A percentile compares a stretch with the other conserved stretches of the same genome.
These are phyloP conservation scores for Viola odorata DNA, from an alignment of 345 rosid species.

Conservation along the genomic window DNA sequence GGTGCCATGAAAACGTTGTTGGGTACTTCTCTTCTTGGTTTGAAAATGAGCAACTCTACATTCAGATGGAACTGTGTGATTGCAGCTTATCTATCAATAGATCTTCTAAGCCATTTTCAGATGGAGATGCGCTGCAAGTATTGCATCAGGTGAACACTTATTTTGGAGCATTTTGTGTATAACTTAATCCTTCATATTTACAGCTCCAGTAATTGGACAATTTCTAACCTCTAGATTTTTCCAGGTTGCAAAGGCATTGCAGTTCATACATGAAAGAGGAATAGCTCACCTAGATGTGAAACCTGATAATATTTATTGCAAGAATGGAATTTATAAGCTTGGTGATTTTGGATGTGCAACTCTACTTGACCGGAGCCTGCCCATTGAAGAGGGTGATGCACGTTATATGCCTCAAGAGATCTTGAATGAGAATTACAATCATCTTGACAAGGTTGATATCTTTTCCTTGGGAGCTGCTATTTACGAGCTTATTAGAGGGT, in stretches of 20 bases:
- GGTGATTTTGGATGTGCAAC: constrained; percentile 99
- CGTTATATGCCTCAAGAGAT: constrained; percentile 99
- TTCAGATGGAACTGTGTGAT: constrained; percentile 95
- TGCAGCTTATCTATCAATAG: constrained; percentile 60
- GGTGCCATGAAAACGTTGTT: constrained; percentile 74
- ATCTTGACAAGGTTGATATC: constrained; percentile 87
- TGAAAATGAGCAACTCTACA: constrained; percentile 86
- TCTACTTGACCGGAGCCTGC: constrained; percentile 67
- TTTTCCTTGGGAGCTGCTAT: constrained; percentile 80
- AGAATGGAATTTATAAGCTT: constrained; percentile 70
- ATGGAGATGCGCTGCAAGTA: constrained; percentile 51
- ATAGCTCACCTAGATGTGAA: constrained; percentile 93
- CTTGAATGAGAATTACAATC: constrained; percentile 73
- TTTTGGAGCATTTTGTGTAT: not conserved
- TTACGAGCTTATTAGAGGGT: constrained; percentile 77
- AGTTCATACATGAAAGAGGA: constrained; percentile 69
- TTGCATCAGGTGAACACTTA: constrained; percentile 59
- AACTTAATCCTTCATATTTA: not conserved
- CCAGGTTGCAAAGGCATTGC: constrained; percentile 87
- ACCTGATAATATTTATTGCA: constrained; percentile 91
- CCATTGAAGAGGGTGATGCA: constrained; percentile 96
- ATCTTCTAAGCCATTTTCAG: constrained; percentile 36
- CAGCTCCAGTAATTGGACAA: not conserved
- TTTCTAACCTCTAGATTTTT: constrained; percentile 5
- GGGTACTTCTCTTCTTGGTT: constrained; percentile 93